A percentile compares a stretch with the other conserved stretches of the same genome.
Conservation (phyloP, 179 eudicot species). For the Beta lomatogona region DNA sequence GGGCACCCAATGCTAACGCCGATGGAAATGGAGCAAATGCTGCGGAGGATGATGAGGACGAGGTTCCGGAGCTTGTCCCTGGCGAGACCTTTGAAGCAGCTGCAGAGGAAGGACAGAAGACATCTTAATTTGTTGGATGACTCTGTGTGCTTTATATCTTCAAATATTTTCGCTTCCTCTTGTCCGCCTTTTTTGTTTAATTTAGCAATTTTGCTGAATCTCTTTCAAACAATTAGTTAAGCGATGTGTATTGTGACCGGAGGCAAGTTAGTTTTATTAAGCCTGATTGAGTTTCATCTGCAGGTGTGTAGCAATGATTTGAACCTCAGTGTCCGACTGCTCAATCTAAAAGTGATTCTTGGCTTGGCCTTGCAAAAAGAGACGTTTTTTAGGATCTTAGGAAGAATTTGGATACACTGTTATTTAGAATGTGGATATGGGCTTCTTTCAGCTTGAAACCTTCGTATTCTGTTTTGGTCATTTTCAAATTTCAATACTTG, state of each 20-base stretch:
- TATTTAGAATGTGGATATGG: not conserved
- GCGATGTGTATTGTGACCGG: conserved; percentile 31
- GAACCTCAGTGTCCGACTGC: not conserved
- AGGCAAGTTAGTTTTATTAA: conserved; percentile 34
- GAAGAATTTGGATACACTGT: not conserved
- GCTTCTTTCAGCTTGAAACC: not conserved
- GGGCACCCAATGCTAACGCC: conserved; percentile 47
- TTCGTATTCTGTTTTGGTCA: no score
- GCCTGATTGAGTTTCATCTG: conserved; percentile 28
- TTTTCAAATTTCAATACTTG: no score
- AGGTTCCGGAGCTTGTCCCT: conserved; percentile 89
- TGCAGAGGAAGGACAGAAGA: conserved; percentile 67
- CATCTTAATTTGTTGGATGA: conserved; percentile 37
- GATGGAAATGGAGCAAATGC: conserved; percentile 36
- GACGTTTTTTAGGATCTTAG: not conserved
- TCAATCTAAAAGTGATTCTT: conserved; percentile 1
- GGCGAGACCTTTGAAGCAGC: conserved; percentile 97
- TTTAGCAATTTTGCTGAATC: conserved; percentile 42
- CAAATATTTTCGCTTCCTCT: conserved; percentile 27
- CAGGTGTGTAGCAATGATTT: conserved; percentile 23
- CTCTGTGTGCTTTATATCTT: conserved; percentile 31
- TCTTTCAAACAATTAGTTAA: conserved; percentile 31
- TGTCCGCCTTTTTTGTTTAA: conserved; percentile 24
- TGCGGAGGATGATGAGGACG: conserved; percentile 76
- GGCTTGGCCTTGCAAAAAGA: not conserved